These are phyloP conservation scores for Choiromyces venosus DNA, from an alignment of 495 filamentous ascomycete genomes.

Conservation along the genomic window DNA sequence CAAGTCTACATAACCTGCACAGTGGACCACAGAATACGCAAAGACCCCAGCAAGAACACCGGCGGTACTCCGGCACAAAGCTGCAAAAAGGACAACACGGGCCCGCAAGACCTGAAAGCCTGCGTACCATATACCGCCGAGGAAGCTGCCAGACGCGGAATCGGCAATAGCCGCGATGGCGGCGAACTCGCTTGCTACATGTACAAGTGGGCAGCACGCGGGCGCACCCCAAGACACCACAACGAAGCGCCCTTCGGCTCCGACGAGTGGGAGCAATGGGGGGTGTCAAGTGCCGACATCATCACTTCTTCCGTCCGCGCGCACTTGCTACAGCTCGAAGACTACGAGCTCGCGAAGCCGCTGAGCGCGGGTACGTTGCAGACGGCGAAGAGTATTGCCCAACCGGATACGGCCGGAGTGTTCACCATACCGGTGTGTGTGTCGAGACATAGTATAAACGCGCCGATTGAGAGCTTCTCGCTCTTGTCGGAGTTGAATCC, in stretches of 20 bases:
- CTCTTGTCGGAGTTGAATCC: conserved; percentile 26
- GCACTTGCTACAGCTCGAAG: conserved; percentile 5
- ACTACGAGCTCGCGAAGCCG: conserved; percentile 1
- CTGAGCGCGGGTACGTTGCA: conserved; percentile 11
- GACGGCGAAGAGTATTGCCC: conserved; percentile 20
- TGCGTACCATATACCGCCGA: conserved; percentile 20
- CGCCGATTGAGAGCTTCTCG: conserved; percentile 21
- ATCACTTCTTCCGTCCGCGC: conserved; percentile 32
- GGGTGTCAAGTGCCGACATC: conserved; percentile 26
- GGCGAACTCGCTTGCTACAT: conserved; percentile 36
- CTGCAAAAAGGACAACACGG: conserved; percentile 33
- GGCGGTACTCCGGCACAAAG: conserved; percentile 10
- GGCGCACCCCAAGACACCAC: conserved; percentile 19
- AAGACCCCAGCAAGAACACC: conserved; percentile 4
- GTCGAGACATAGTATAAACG: conserved; percentile 36
- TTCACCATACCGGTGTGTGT: conserved; percentile 37
- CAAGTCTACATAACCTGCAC: conserved; percentile 37
- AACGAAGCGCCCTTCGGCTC: conserved; percentile 33
- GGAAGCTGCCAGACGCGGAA: neutral
- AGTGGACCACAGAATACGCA: conserved; percentile 17
- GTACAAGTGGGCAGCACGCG: conserved; percentile 38
- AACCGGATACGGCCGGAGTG: conserved; percentile 27
- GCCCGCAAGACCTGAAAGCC: conserved; percentile 29
- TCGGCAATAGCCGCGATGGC: conserved; percentile 3
- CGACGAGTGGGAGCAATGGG: conserved; percentile 26